phyloP scores from a whole-genome alignment of 148 eudicot genomes.

The Oxyria digyna region DNA sequence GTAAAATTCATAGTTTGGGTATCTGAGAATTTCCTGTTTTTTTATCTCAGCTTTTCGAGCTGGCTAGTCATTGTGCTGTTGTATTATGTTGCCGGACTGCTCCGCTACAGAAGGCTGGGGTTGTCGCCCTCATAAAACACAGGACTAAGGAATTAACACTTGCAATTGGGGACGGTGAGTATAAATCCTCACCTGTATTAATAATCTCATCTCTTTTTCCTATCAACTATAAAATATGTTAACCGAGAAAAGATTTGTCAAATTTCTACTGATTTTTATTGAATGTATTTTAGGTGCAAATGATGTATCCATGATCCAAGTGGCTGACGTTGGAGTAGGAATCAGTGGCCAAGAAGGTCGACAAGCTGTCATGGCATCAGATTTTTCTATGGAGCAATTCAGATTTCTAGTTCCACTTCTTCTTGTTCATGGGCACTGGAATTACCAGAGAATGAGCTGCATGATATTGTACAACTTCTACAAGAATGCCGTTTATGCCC shows the following conservation, averaged over 20 bases:
- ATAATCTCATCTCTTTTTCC: not conserved
- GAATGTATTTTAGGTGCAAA: slow-evolving; percentile 59
- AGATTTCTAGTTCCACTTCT: slow-evolving; percentile 69
- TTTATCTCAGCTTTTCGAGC: slow-evolving; percentile 57
- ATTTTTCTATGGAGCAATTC: slow-evolving; percentile 97
- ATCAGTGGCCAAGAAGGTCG: slow-evolving; percentile 99
- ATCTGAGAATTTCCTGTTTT: not conserved
- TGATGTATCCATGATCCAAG: slow-evolving; percentile 99
- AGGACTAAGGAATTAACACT: slow-evolving; percentile 91
- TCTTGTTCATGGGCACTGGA: slow-evolving; percentile 97
- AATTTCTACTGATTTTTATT: not conserved
- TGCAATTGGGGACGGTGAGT: slow-evolving; percentile 91
- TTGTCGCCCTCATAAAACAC: slow-evolving; percentile 83
- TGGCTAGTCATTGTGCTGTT: slow-evolving; percentile 72
- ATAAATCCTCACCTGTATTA: not conserved
- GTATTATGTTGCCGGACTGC: slow-evolving; percentile 98
- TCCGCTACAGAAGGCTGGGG: slow-evolving; percentile 95
- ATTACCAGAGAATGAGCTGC: slow-evolving; percentile 79
- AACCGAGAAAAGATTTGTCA: not conserved
- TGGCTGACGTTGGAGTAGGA: slow-evolving; percentile 98
- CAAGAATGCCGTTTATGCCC: slow-evolving; percentile 91
- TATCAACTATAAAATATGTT: not conserved
- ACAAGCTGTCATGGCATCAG: slow-evolving; percentile 99
- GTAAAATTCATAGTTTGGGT: not conserved
- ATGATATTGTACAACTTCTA: slow-evolving; percentile 86